These are phyloP conservation scores for Bipolaris zeicola DNA, from an alignment of 2,329 filamentous ascomycete genomes.

Conservation along the genomic window DNA sequence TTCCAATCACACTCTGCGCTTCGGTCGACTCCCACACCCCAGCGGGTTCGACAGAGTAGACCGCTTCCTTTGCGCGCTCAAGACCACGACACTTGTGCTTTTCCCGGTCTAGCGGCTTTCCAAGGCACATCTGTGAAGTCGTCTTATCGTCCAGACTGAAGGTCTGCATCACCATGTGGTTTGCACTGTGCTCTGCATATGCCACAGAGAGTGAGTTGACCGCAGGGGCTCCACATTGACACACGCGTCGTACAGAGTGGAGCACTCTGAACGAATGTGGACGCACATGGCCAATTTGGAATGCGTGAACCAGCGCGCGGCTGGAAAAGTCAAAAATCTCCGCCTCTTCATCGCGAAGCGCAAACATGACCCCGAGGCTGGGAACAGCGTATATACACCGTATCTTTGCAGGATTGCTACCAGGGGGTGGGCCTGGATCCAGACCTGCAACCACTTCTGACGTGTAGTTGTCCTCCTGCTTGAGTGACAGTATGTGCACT, in stretches of 20 bases:
- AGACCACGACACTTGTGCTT: conserved; percentile 44
- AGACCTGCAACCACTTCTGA: conserved; percentile 44
- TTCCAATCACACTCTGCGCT: conserved; percentile 66
- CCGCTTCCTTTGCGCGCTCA: conserved; percentile 55
- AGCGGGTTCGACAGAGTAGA: conserved; percentile 63
- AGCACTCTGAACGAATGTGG: conserved; percentile 66
- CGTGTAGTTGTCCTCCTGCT: conserved; percentile 30
- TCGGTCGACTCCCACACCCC: conserved; percentile 69
- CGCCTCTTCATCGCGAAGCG: conserved; percentile 62
- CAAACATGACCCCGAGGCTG: conserved; percentile 64
- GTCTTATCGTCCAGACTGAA: conserved; percentile 62
- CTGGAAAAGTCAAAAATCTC: conserved; percentile 66
- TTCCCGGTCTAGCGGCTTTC: conserved; percentile 48
- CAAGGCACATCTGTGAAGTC: conserved; percentile 62
- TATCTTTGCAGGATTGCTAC: conserved; percentile 53
- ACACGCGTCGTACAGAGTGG: conserved; percentile 59
- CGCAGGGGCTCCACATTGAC: conserved; percentile 60
- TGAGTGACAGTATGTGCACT: conserved; percentile 41
- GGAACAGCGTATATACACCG: conserved; percentile 65
- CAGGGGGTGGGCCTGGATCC: conserved; percentile 43
- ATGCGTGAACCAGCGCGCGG: conserved; percentile 64
- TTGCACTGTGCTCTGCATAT: conserved; percentile 65
- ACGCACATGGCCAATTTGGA: conserved; percentile 64
- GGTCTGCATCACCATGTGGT: conserved; percentile 68
- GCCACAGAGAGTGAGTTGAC: conserved; percentile 68